These are phyloP conservation scores for Cryphonectria parasitica DNA, from an alignment of 2,329 filamentous ascomycete species.

Conservation along the genomic window DNA sequence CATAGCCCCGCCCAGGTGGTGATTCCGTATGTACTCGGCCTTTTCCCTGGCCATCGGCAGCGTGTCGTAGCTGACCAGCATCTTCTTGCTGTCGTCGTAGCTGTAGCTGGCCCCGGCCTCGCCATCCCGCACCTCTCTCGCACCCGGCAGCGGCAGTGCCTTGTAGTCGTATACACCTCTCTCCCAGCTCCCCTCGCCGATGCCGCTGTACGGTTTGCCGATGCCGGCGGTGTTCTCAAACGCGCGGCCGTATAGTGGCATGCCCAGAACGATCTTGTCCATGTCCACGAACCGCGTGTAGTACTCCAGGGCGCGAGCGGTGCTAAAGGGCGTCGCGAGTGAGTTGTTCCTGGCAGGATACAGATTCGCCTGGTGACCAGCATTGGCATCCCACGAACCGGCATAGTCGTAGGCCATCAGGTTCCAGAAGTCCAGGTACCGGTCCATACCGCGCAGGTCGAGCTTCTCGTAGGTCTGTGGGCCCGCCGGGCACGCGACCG, in stretches of 20 bases:
- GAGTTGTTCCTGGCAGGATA: slow-evolving; percentile 62
- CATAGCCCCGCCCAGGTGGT: slow-evolving; percentile 84
- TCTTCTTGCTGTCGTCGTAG: slow-evolving; percentile 65
- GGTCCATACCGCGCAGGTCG: slow-evolving; percentile 67
- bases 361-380: slow-evolving; percentile 84
- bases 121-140: slow-evolving; percentile 66
- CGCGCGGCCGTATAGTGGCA: slow-evolving; percentile 89
- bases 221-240: slow-evolving; percentile 79
- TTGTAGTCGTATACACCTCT: slow-evolving; percentile 88
- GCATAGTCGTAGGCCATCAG: slow-evolving; percentile 90
- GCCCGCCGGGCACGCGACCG: slow-evolving; percentile 67
- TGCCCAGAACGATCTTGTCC: slow-evolving; percentile 81
- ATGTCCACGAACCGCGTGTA: slow-evolving; percentile 72
- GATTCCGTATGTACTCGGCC: slow-evolving; percentile 68
- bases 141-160: slow-evolving; percentile 71
- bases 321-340: slow-evolving; percentile 77
- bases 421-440: slow-evolving; percentile 74
- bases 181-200: slow-evolving; percentile 84
- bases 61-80: slow-evolving; percentile 81
- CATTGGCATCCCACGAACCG: slow-evolving; percentile 73
- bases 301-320: slow-evolving; percentile 68
- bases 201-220: slow-evolving; percentile 69
- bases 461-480: slow-evolving; percentile 65
- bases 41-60: slow-evolving; percentile 70
- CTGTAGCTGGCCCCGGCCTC: slow-evolving; percentile 74